Percentiles rank a stretch among this genome's conserved stretches.
phyloP scores from a whole-genome alignment of 371 early-diverging fungal species.

The Apophysomyces ossiformis region DNA sequence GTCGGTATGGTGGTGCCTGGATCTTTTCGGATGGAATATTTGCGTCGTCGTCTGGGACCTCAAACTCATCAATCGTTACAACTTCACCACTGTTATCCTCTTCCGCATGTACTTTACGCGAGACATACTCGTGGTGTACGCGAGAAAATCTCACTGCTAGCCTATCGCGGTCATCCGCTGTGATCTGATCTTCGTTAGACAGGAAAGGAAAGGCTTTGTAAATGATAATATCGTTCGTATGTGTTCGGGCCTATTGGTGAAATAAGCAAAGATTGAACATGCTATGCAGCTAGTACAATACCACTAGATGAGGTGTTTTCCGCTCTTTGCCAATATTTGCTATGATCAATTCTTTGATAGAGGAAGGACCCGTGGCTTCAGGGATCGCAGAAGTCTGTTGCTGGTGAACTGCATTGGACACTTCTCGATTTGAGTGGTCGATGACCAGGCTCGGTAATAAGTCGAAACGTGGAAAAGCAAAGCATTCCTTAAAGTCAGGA shows the following conservation, averaged over 20 bases:
- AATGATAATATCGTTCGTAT: constrained; percentile 72
- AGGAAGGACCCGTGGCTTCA: constrained; percentile 41
- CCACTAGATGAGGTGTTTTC: constrained; percentile 73
- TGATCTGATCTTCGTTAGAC: constrained; percentile 31
- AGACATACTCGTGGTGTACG: constrained; percentile 70
- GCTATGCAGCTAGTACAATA: constrained; percentile 30
- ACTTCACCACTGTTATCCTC: constrained; percentile 19
- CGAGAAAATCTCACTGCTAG: constrained; percentile 76
- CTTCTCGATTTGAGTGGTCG: constrained; percentile 45
- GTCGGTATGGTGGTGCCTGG: constrained; percentile 23
- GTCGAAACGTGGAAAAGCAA: constrained; percentile 69
- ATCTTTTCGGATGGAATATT: constrained; percentile 23
- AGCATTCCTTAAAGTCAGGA: constrained; percentile 74
- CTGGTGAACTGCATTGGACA: constrained; percentile 12
- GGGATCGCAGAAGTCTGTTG: neutral
- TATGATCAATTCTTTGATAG: constrained; percentile 73
- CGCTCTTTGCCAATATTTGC: constrained; percentile 66
- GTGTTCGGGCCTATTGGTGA: constrained; percentile 60
- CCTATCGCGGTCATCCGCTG: constrained; percentile 47
- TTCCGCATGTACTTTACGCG: constrained; percentile 50
- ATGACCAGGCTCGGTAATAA: constrained; percentile 61
- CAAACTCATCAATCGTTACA: constrained; percentile 13
- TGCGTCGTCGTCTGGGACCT: constrained; percentile 24
- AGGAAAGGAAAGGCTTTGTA: constrained; percentile 70
- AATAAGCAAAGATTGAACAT: constrained; percentile 1